A percentile compares a stretch with the other conserved stretches of the same genome.
Conservation (phyloP, 2,329 filamentous ascomycete species). For the Hypoxylon sp. region DNA sequence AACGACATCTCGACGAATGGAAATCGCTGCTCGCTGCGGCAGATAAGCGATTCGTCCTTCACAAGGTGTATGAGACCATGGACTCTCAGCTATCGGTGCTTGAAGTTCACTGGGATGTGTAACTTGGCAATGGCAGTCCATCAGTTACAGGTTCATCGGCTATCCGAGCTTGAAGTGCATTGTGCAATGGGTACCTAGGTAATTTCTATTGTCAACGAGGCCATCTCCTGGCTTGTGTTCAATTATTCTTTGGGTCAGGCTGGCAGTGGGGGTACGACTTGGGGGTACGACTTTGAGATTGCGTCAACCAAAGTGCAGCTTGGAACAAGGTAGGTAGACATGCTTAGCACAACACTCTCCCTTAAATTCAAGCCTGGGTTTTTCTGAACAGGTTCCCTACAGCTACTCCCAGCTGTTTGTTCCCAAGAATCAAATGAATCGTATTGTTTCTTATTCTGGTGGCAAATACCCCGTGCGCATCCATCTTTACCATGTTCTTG, state of each 20-base stretch:
- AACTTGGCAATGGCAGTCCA: no score
- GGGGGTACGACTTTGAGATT: no score
- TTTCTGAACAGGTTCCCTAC: conserved; percentile 7
- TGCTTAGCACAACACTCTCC: conserved; percentile 12
- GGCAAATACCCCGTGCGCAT: conserved; percentile 7
- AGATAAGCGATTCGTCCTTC: conserved; percentile 17
- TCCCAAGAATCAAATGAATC: conserved; percentile 12
- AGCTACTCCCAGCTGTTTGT: conserved; percentile 7
- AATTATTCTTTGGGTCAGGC: no score
- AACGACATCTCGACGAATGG: conserved; percentile 39
- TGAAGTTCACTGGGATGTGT: conserved; percentile 4
- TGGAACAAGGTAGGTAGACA: conserved; percentile 12
- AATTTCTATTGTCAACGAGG: no score
- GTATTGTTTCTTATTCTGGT: no score
- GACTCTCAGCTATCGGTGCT: background rate
- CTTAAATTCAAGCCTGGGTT: conserved; percentile 15
- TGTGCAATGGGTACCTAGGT: no score
- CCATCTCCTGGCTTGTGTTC: no score
- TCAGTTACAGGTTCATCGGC: no score
- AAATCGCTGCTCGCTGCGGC: conserved; percentile 23
- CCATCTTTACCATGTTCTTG: conserved; percentile 3
- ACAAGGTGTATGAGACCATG: background rate
- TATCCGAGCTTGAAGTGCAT: no score
- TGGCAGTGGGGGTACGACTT: conserved; percentile 11
- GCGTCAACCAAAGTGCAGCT: conserved; percentile 11